Evolutionary conservation across 2,329 filamentous ascomycete species (phyloP).

Genomic region (Pseudogymnoascus destructans): DNA sequence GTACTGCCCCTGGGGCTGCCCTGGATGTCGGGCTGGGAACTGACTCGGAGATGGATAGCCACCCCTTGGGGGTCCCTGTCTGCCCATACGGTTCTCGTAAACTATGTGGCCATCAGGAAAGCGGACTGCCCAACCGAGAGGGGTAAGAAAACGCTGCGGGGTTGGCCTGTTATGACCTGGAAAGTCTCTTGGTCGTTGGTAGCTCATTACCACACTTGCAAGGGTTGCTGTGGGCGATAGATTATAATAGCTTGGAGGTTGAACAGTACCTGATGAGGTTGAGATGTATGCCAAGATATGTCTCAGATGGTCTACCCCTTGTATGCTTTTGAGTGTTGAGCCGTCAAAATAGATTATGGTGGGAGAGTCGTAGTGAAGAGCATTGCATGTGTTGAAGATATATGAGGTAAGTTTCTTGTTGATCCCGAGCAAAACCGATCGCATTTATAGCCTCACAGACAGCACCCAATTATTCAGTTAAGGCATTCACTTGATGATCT

Average conservation of each 20-base stretch:
- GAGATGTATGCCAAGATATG: not conserved
- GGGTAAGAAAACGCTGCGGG: not conserved
- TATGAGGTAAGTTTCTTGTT: not conserved
- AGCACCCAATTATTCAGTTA: not conserved
- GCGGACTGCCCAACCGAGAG: constrained; percentile 5
- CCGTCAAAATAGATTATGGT: not conserved
- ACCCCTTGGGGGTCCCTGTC: not conserved
- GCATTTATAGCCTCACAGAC: not conserved
- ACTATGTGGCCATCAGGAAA: not conserved
- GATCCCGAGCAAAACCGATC: not conserved
- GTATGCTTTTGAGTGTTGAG: not conserved
- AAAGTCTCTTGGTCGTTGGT: not conserved
- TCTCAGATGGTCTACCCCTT: not conserved
- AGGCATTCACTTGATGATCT: not conserved
- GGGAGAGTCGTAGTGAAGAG: not conserved
- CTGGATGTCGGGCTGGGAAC: not conserved
- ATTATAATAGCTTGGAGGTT: not conserved
- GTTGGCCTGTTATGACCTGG: not conserved
- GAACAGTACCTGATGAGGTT: not conserved
- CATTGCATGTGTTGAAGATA: not conserved
- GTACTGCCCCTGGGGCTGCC: not conserved
- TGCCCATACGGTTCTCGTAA: not conserved
- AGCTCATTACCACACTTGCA: not conserved
- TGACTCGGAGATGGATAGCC: not conserved
- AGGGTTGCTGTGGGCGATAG: not conserved